Evolutionary conservation across 305 asterid genomes (phyloP), one percentile per base, ranked within the genome.

Genomic region (Fraxinus latifolia): DNA sequence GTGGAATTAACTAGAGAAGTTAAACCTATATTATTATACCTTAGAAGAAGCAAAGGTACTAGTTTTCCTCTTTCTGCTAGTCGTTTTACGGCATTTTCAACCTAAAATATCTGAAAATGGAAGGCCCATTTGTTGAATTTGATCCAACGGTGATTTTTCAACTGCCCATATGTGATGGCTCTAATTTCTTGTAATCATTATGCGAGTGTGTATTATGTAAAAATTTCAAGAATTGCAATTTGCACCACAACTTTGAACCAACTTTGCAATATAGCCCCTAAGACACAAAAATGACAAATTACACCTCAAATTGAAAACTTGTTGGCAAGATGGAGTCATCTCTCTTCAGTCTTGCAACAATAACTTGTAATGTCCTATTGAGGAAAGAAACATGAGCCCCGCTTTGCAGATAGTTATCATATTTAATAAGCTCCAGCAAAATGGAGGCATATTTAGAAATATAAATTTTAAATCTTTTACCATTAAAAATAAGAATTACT

Each of bases 121-220:
- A 78, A 47, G 85, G 33, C 76, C 84, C 77, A 88, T 68, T 74
- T 79, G 81, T 81, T 75, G 80, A 62, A 74, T 75, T 81, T 77
- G 60, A 89, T 86, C 89, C 76, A 78, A 74, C 34, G 88, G 89
- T 83, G 84, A 88, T 29, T 33, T 68, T 74, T 84, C 77, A 81
- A 87, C 91, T 84, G 89, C 87, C 90, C 86, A 82, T 77, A 91
- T 92, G 90, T 82, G 87, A 91, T 87, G 97, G 97, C 84, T 81
- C 85, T 80, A 11, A 84, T 39, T 85, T 76, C 9, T 84, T 50
- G 31, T 32, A 3, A 70, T 60, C 1, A 33, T 25, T 4, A 36
- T 74, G 60, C 82, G 79, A 31, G 73, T 12, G 3, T 0, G 17
- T 12, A 27, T 21, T 68, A 21, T 70, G 7, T 17, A 33, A 23